Conservation (phyloP, 1,284 basidiomycete genomes). For the Apiotrichum mycotoxinovorans region DNA sequence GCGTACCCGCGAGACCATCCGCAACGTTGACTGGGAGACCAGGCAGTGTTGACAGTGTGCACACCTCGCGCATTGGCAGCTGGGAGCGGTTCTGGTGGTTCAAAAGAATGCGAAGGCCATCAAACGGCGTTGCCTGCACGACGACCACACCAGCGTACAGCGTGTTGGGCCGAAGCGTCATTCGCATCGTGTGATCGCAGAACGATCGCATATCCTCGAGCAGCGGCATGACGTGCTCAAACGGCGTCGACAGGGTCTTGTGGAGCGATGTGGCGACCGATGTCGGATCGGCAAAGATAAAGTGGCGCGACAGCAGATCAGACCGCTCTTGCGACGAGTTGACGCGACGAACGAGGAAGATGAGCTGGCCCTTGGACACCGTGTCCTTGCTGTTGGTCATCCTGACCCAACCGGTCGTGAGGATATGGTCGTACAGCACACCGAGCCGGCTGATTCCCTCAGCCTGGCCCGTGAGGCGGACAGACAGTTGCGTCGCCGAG, state of each 20-base stretch:
- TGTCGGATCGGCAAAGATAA: slow-evolving; percentile 49
- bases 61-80: slow-evolving; percentile 49
- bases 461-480: slow-evolving; percentile 39
- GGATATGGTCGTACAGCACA: slow-evolving; percentile 52
- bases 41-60: slow-evolving; percentile 26
- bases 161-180: slow-evolving; percentile 42
- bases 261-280: slow-evolving; percentile 48
- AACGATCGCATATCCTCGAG: slow-evolving; percentile 48
- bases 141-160: slow-evolving; percentile 50
- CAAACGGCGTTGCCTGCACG: slow-evolving; percentile 52
- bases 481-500: slow-evolving; percentile 40
- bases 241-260: slow-evolving; percentile 49
- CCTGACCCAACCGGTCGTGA: slow-evolving; percentile 51
- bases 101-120: slow-evolving; percentile 50
- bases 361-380: slow-evolving; percentile 52
- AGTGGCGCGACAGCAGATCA: slow-evolving; percentile 47
- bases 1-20: slow-evolving; percentile 32
- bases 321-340: slow-evolving; percentile 43
- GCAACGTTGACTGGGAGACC: slow-evolving; percentile 12
- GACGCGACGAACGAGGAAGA: slow-evolving; percentile 50
- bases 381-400: slow-evolving; percentile 40
- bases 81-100: slow-evolving; percentile 45
- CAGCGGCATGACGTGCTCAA: slow-evolving; percentile 47
- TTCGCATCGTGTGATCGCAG: slow-evolving; percentile 40
- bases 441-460: slow-evolving; percentile 46